These are phyloP conservation scores for Talaromyces proteolyticus DNA, from an alignment of 495 filamentous ascomycete genomes.

Conservation along the genomic window DNA sequence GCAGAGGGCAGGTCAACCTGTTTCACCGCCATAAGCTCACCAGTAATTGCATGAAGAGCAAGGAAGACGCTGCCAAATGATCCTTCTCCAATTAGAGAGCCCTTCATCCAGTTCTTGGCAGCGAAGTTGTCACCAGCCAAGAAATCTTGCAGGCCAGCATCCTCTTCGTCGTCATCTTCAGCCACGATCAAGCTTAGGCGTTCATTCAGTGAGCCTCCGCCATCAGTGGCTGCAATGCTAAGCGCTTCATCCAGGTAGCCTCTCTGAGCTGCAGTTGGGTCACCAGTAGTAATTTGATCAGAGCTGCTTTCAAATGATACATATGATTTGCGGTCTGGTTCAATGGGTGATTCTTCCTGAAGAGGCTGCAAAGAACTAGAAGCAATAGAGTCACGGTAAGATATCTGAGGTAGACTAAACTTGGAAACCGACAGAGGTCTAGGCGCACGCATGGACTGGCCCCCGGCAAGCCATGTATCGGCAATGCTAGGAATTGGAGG, in stretches of 20 bases:
- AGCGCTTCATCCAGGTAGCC: conserved; percentile 84
- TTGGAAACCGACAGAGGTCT: conserved; percentile 60
- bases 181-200: conserved; percentile 53
- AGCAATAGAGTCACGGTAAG: conserved; percentile 79
- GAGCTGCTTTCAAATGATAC: conserved; percentile 89
- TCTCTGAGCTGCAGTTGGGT: conserved; percentile 57
- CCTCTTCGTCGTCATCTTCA: conserved; percentile 82
- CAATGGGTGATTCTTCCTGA: conserved; percentile 86
- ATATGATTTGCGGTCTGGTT: conserved; percentile 91
- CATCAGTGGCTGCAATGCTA: conserved; percentile 59
- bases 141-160: conserved; percentile 73
- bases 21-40: conserved; percentile 97
- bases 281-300: conserved; percentile 66
- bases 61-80: conserved; percentile 97
- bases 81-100: conserved; percentile 91
- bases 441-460: conserved; percentile 33
- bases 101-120: conserved; percentile 98
- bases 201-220: conserved; percentile 63
- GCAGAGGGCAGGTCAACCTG: conserved; percentile 90
- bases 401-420: conserved; percentile 49
- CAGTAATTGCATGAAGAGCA: conserved; percentile 93
- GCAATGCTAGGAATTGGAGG: conserved; percentile 96
- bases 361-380: conserved; percentile 83
- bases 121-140: conserved; percentile 90
- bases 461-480: conserved; percentile 75